A percentile compares a stretch with the other conserved stretches of the same genome.
Evolutionary conservation across 352 stramenopile genomes (phyloP).

Genomic region (Phytopythium ostracodes): DNA sequence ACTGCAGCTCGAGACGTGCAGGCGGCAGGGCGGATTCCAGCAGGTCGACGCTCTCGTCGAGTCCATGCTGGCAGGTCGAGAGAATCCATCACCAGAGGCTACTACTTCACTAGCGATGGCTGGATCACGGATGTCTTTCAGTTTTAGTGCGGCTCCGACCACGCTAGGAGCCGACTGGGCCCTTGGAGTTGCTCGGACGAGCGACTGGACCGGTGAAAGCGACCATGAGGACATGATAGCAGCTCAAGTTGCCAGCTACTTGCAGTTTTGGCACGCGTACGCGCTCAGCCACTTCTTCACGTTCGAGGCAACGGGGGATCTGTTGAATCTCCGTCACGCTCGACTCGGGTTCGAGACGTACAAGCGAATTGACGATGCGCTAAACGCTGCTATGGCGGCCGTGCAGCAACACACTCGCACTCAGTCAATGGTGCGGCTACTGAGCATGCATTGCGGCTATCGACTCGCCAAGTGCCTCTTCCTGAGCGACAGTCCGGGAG

Average conservation of each 20-base stretch:
- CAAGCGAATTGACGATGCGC: slow-evolving; percentile 15
- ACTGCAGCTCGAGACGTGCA: slow-evolving; percentile 46
- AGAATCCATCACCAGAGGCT: neutral
- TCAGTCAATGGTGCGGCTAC: neutral
- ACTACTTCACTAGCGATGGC: neutral
- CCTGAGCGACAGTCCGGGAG: slow-evolving; percentile 19
- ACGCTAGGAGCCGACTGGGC: slow-evolving; percentile 28
- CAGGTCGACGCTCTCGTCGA: slow-evolving; percentile 1
- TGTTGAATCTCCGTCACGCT: slow-evolving; percentile 35
- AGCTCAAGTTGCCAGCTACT: slow-evolving; percentile 2
- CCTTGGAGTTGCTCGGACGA: neutral
- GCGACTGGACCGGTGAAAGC: neutral
- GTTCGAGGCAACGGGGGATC: slow-evolving; percentile 47
- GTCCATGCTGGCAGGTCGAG: neutral
- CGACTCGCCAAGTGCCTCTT: slow-evolving; percentile 39
- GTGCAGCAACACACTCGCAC: neutral
- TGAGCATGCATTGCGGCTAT: slow-evolving; percentile 2
- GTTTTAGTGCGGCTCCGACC: slow-evolving; percentile 34
- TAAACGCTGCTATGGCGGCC: neutral
- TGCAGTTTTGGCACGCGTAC: slow-evolving; percentile 58
- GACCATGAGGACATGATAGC: neutral
- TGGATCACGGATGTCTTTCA: slow-evolving; percentile 46
- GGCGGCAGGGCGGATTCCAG: slow-evolving; percentile 33
- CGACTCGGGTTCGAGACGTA: slow-evolving; percentile 40
- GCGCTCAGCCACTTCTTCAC: slow-evolving; percentile 44